Conservation (phyloP, 2,329 filamentous ascomycete species). For the Venturia aucupariae region DNA sequence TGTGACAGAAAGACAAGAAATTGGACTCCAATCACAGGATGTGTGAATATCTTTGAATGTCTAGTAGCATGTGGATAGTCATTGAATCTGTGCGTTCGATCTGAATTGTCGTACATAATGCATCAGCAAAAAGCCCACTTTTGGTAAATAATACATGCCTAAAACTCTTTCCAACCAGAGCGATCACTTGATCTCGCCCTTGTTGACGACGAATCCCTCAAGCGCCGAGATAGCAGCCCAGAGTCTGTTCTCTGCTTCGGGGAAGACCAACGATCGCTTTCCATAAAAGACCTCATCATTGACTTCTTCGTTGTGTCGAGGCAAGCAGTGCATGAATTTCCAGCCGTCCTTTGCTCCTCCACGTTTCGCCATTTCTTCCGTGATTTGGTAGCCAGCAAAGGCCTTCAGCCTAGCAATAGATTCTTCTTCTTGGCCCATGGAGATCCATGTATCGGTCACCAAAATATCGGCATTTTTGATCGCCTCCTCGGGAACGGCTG, state of each 20-base stretch:
- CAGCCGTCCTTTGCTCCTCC: constrained; percentile 81
- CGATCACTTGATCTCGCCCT: constrained; percentile 55
- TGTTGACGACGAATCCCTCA: constrained; percentile 89
- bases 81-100: too few species aligned
- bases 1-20: too few species aligned
- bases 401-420: constrained; percentile 64
- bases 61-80: too few species aligned
- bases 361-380: constrained; percentile 68
- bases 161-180: background rate
- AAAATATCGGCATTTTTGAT: constrained; percentile 80
- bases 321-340: constrained; percentile 99
- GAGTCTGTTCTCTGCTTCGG: constrained; percentile 86
- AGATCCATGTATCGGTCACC: constrained; percentile 96
- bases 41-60: too few species aligned
- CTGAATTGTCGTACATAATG: too few species aligned
- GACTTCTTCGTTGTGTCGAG: constrained; percentile 86
- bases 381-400: constrained; percentile 88
- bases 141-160: background rate
- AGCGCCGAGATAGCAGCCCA: constrained; percentile 78
- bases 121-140: background rate
- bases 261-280: constrained; percentile 75
- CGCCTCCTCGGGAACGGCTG: constrained; percentile 71
- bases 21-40: too few species aligned
- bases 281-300: constrained; percentile 92
- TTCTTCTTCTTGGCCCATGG: constrained; percentile 94